phyloP scores from a whole-genome alignment of 2,329 filamentous ascomycete species.

The Orbilia ellipsospora region DNA sequence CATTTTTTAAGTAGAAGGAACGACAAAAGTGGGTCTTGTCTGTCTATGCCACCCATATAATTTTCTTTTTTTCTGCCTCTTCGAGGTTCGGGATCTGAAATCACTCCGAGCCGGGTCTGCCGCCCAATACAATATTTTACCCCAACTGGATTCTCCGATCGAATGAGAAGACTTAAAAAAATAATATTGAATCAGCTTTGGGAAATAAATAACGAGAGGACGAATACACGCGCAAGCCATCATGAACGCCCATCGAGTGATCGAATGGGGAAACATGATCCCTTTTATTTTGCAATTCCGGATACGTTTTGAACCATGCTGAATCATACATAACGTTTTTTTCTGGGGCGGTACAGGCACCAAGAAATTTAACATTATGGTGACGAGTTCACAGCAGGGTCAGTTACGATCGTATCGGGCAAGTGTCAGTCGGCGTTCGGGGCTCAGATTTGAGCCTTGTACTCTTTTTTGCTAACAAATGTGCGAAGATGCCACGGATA shows the following conservation, averaged over 20 bases:
- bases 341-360: not conserved
- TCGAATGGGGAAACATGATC: not conserved
- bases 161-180: not conserved
- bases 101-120: conserved; percentile 32
- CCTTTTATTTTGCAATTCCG: conserved; percentile 2
- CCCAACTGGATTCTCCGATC: conserved; percentile 35
- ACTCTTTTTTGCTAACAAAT: not conserved
- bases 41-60: not conserved
- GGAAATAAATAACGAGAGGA: no score
- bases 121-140: not conserved
- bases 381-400: not conserved
- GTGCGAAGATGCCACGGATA: conserved; percentile 1
- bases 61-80: not conserved
- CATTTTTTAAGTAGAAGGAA: not conserved
- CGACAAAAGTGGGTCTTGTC: not conserved
- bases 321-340: conserved; percentile 1
- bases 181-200: no score
- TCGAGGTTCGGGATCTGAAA: conserved; percentile 21
- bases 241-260: not conserved
- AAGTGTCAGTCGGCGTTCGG: conserved; percentile 16
- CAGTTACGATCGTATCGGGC: not conserved
- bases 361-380: not conserved
- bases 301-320: not conserved
- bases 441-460: conserved; percentile 15
- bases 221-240: not conserved